These are phyloP conservation scores for Onygenales sp. DNA, from an alignment of 2,329 filamentous ascomycete species.

Conservation along the genomic window DNA sequence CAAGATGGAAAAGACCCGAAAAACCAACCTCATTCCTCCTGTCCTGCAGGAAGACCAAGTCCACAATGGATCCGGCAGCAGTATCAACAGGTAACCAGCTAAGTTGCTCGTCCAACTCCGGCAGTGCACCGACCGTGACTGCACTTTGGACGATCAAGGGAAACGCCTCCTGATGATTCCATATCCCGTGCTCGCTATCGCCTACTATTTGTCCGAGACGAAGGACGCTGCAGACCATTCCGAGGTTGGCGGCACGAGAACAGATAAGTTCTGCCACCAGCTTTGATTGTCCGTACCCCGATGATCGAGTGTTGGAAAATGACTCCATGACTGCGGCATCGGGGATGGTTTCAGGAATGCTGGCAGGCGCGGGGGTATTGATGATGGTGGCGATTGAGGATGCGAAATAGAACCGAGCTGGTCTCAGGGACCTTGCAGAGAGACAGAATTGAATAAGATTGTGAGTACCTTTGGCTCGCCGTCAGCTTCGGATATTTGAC, in stretches of 20 bases:
- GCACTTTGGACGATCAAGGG: slow-evolving; percentile 43
- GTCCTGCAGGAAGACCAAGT: slow-evolving; percentile 12
- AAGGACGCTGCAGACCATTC: slow-evolving; percentile 28
- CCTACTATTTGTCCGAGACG: slow-evolving; percentile 45
- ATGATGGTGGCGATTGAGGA: slow-evolving; percentile 18
- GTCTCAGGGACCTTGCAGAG: slow-evolving; percentile 17
- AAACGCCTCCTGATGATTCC: slow-evolving; percentile 45
- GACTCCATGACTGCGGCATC: slow-evolving; percentile 28
- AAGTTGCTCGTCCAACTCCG: slow-evolving; percentile 35
- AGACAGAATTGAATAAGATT: slow-evolving; percentile 35
- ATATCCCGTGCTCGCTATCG: slow-evolving; percentile 38
- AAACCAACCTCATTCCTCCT: slow-evolving; percentile 1
- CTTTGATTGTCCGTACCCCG: slow-evolving; percentile 39
- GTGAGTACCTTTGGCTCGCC: slow-evolving; percentile 19
- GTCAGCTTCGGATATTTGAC: background rate
- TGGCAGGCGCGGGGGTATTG: background rate
- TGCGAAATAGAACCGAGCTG: slow-evolving; percentile 41
- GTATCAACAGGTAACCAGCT: slow-evolving; percentile 38
- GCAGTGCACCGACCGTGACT: slow-evolving; percentile 35
- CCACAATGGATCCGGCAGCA: slow-evolving; percentile 27
- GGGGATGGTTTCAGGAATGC: slow-evolving; percentile 14
- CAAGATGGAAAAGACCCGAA: slow-evolving; percentile 40
- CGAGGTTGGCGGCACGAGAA: slow-evolving; percentile 21
- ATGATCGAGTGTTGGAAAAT: slow-evolving; percentile 28
- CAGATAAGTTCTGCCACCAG: slow-evolving; percentile 33